Evolutionary conservation across 345 rosid genomes (phyloP).

Genomic region (Nephelium lappaceum): DNA sequence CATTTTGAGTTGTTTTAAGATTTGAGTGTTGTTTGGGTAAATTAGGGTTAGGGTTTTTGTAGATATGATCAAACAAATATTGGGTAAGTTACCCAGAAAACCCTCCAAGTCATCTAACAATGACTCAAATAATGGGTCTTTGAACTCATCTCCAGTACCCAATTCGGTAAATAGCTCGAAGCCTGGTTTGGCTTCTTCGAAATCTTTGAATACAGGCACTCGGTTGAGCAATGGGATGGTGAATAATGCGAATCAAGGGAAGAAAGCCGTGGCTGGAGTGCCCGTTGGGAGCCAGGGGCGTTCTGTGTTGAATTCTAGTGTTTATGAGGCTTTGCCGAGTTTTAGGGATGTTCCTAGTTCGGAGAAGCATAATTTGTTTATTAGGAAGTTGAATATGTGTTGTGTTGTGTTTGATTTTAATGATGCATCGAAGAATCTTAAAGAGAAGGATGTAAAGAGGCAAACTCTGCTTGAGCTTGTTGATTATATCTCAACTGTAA

Average conservation of each 20-base stretch:
- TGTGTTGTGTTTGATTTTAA: constrained; percentile 69
- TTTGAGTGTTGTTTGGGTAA: constrained; percentile 22
- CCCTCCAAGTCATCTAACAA: constrained; percentile 60
- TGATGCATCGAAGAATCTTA: constrained; percentile 63
- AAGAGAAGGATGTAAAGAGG: constrained; percentile 78
- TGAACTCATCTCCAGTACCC: constrained; percentile 41
- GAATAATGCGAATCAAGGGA: constrained; percentile 48
- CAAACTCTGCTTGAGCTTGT: constrained; percentile 76
- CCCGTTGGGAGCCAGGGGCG: constrained; percentile 35
- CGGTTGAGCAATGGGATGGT: constrained; percentile 51
- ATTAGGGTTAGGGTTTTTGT: constrained; percentile 22
- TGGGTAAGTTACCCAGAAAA: constrained; percentile 72
- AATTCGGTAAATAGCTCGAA: constrained; percentile 43
- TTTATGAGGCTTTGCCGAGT: constrained; percentile 66
- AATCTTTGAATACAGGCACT: constrained; percentile 41
- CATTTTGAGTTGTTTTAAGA: constrained; percentile 24
- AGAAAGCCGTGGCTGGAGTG: constrained; percentile 26
- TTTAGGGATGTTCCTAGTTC: constrained; percentile 66
- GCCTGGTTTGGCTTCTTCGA: constrained; percentile 38
- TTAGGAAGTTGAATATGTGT: constrained; percentile 65
- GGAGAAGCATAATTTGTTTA: constrained; percentile 65
- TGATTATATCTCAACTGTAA: constrained; percentile 58
- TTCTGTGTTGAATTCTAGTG: constrained; percentile 37
- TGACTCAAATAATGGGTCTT: constrained; percentile 52
- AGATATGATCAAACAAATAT: constrained; percentile 80